Evolutionary conservation across 2,329 filamentous ascomycete genomes (phyloP), one percentile per base, ranked within the genome.

Genomic region (Phoma sp.): DNA sequence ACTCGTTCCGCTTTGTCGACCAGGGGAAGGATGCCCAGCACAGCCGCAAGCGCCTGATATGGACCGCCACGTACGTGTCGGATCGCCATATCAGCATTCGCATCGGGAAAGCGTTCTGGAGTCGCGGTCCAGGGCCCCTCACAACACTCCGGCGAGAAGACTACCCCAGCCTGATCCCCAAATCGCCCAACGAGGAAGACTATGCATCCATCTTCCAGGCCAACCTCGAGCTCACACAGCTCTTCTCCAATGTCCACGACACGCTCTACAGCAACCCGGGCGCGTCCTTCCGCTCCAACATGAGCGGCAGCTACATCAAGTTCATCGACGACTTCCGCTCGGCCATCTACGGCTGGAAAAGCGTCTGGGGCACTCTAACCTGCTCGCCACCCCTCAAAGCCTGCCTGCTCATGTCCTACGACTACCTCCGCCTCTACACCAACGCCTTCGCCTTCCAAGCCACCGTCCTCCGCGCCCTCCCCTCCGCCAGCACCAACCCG

Each of bases 371-470:
- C 1, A 84, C 83, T 2, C 70, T 89, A 25, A 83, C 82, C 37
- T 89, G 87, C 66, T 88, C 87, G 1, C 80, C 84, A 1, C 82
- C 84, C 5, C 82, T 90, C 59, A 89, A 89, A 68, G 84, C 85
- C 3, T 88, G 84, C 4, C 73, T 91, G 2, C 78, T 89, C 23
- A 80, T 91, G 65, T 89, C 87, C 0, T 90, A 89, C 65, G 87
- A 90, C 61, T 91, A 90, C 65, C 75, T 91, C 1, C 82, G 88
- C 6, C 79, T 91, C 0, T 91, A 91, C 69, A 89, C 88, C 44
- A 90, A 89, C 54, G 88, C 88, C 0, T 91, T 90, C 66, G 88
- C 88, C 1, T 90, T 90, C 61, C 88, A 91, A 67, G 88, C 88
- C 2, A 89, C 86, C 0, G 84, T 83, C 22, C 76, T 79, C 23